Conservation (phyloP, 2,329 filamentous ascomycete species). For the Samsoniella hepiali region DNA sequence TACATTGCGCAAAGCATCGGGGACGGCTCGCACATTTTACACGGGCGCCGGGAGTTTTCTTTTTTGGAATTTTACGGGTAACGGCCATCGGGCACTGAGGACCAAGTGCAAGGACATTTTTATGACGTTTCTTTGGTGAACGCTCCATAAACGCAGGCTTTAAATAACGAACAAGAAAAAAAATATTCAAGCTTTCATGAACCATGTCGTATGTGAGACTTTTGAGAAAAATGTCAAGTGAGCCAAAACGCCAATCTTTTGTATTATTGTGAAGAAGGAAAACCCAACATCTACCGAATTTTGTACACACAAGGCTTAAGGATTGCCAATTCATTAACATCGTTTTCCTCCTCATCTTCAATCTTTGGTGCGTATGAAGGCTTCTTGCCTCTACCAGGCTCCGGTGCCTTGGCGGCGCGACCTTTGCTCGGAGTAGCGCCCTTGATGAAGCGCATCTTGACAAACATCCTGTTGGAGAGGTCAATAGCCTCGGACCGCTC, state of each 20-base stretch:
- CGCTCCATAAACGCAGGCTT: not conserved
- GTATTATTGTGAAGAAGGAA: not conserved
- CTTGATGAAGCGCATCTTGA: conserved; percentile 93
- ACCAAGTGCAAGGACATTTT: not conserved
- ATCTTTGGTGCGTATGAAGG: conserved; percentile 53
- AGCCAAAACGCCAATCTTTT: conserved; percentile 2
- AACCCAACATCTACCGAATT: conserved; percentile 54
- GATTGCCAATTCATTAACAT: conserved; percentile 61
- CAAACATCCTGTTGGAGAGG: conserved; percentile 95
- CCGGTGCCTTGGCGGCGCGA: conserved; percentile 62
- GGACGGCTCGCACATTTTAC: not conserved
- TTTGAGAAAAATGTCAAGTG: not conserved
- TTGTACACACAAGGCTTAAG: conserved; percentile 98
- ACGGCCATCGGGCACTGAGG: not conserved
- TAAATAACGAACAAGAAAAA: not conserved
- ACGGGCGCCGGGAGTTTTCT: conserved; percentile 8
- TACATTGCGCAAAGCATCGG: not conserved
- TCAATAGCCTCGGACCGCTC: conserved; percentile 63
- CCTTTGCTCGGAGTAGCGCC: conserved; percentile 70
- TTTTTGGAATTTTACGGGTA: not conserved
- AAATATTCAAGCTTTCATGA: not conserved
- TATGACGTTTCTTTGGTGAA: not conserved
- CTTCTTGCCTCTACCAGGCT: conserved; percentile 50
- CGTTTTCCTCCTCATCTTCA: conserved; percentile 55
- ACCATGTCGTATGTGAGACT: not conserved